Evolutionary conservation across 2,329 filamentous ascomycete species (phyloP).

Genomic region (Allantophomopsis lycopodina): DNA sequence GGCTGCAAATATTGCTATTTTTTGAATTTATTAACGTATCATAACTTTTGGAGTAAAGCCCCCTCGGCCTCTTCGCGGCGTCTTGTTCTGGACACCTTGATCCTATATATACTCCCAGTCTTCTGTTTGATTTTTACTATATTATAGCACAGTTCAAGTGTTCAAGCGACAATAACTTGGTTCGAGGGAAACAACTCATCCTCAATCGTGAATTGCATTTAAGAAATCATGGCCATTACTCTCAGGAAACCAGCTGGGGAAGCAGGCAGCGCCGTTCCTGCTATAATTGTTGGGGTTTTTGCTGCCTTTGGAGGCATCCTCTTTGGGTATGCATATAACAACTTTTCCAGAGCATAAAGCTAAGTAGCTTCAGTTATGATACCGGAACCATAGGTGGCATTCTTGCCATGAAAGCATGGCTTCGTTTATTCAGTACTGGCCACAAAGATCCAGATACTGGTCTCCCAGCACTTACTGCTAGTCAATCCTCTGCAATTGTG

Average conservation of each 20-base stretch:
- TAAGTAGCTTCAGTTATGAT: slow-evolving; percentile 27
- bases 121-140: no score
- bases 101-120: no score
- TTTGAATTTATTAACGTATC: no score
- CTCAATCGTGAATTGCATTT: no score
- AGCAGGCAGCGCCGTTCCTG: slow-evolving; percentile 57
- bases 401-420: slow-evolving; percentile 47
- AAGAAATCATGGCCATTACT: slow-evolving; percentile 14
- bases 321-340: slow-evolving; percentile 41
- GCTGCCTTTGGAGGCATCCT: slow-evolving; percentile 56
- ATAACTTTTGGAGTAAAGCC: no score
- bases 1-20: no score
- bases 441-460: slow-evolving; percentile 25
- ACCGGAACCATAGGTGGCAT: slow-evolving; percentile 58
- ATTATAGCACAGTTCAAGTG: no score
- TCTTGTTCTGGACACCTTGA: no score
- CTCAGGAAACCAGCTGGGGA: slow-evolving; percentile 55
- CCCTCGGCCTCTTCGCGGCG: no score
- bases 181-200: no score
- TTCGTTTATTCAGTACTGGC: slow-evolving; percentile 42
- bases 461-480: slow-evolving; percentile 33
- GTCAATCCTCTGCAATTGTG: slow-evolving; percentile 44
- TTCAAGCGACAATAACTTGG: no score
- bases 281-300: slow-evolving; percentile 60
- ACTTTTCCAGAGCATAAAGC: not conserved